Conservation (phyloP, 176 grass and related monocot genomes). For the Guadua angustifolia region DNA sequence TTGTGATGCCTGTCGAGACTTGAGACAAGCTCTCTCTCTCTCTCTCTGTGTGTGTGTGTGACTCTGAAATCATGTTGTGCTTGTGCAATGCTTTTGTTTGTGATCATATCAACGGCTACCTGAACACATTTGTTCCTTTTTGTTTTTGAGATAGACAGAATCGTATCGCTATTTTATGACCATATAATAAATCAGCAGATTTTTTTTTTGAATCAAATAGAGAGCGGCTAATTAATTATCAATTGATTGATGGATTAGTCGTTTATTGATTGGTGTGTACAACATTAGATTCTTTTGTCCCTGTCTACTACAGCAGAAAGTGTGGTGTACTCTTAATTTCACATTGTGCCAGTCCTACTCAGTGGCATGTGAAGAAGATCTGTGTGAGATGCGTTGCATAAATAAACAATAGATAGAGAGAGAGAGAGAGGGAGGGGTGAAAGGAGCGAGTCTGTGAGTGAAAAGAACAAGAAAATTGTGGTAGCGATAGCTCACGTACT, state of each 20-base stretch:
- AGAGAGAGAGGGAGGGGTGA: background rate
- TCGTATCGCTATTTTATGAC: slow-evolving; percentile 13
- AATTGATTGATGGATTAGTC: slow-evolving; percentile 36
- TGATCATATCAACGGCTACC: slow-evolving; percentile 5
- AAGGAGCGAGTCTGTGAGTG: background rate
- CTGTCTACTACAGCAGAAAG: slow-evolving; percentile 61
- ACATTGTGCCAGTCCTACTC: slow-evolving; percentile 44
- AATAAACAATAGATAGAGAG: background rate
- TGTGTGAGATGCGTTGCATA: slow-evolving; percentile 34
- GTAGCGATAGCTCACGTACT: slow-evolving; percentile 30
- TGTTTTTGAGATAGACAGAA: background rate
- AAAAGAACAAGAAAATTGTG: background rate
- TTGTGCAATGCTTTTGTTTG: slow-evolving; percentile 2
- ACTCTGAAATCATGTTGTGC: background rate
- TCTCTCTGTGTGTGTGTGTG: too few species aligned
- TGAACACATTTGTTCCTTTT: slow-evolving; percentile 13
- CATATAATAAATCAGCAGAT: background rate
- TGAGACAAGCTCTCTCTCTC: background rate
- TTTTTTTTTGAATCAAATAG: background rate
- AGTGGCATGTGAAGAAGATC: slow-evolving; percentile 57
- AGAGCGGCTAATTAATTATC: background rate
- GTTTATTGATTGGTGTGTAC: slow-evolving; percentile 48
- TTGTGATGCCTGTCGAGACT: background rate
- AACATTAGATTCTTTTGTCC: slow-evolving; percentile 55
- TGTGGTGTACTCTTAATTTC: slow-evolving; percentile 49